Evolutionary conservation across 495 filamentous ascomycete genomes (phyloP).

Genomic region (Paragyromitra xinjiangensis): DNA sequence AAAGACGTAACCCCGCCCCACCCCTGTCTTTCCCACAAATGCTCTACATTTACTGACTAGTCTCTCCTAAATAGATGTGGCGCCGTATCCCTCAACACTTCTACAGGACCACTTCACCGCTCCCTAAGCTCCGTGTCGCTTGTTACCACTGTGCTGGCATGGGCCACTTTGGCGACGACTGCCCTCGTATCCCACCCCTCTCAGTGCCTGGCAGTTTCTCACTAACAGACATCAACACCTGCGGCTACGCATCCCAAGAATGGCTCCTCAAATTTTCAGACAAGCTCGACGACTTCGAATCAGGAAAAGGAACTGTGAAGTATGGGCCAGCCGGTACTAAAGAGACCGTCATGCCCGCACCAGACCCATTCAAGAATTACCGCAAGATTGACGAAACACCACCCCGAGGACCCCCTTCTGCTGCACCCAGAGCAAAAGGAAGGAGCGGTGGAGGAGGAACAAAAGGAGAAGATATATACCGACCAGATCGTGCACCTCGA

Average conservation of each 20-base stretch:
- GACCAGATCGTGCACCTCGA: constrained; percentile 15
- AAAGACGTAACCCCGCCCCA: constrained; percentile 34
- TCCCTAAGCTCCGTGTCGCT: constrained; percentile 20
- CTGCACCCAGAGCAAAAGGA: constrained; percentile 6
- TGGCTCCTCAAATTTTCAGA: constrained; percentile 46
- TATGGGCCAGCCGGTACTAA: constrained; percentile 29
- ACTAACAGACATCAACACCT: constrained; percentile 45
- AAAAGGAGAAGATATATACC: constrained; percentile 20
- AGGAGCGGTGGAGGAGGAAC: not conserved
- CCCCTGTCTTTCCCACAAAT: not conserved
- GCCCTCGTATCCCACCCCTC: constrained; percentile 46
- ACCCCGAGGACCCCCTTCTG: constrained; percentile 2
- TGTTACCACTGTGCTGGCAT: constrained; percentile 54
- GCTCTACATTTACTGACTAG: constrained; percentile 7
- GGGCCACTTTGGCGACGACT: constrained; percentile 56
- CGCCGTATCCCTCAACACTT: constrained; percentile 36
- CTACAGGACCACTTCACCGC: constrained; percentile 16
- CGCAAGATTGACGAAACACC: constrained; percentile 34
- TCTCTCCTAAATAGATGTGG: constrained; percentile 41
- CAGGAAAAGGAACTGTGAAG: constrained; percentile 3
- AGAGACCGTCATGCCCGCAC: constrained; percentile 29
- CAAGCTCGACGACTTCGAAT: constrained; percentile 34
- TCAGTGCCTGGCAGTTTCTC: constrained; percentile 43
- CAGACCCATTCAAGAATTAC: constrained; percentile 38
- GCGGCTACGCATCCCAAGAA: constrained; percentile 42